These are phyloP conservation scores for Cyclocybe aegerita DNA, from an alignment of 768 basidiomycete species.

Conservation along the genomic window DNA sequence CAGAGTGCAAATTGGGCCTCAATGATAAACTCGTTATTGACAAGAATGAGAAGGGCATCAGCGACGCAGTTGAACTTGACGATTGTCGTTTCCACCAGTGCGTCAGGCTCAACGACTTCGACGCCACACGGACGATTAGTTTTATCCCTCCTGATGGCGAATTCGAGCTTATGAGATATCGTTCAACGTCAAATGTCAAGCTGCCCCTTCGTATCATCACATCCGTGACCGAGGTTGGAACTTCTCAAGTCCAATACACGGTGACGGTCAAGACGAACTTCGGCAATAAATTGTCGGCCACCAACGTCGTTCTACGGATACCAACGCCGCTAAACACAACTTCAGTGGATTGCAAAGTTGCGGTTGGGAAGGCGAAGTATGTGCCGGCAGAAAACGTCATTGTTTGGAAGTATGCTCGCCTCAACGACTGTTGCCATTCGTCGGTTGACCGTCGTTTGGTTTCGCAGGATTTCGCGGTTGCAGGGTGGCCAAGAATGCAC, in stretches of 20 bases:
- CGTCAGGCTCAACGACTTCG: constrained; percentile 92
- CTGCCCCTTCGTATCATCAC: constrained; percentile 88
- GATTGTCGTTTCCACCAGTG: constrained; percentile 99
- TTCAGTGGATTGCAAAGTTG: constrained; percentile 87
- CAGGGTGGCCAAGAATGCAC: constrained; percentile 93
- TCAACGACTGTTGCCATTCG: neutral
- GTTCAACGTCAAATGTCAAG: constrained; percentile 94
- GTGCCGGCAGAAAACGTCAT: constrained; percentile 95
- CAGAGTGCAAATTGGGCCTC: constrained; percentile 98
- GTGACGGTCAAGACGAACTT: constrained; percentile 89
- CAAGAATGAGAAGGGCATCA: constrained; percentile 65
- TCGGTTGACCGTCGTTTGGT: neutral
- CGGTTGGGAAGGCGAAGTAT: constrained; percentile 95
- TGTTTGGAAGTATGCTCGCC: constrained; percentile 87
- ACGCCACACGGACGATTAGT: constrained; percentile 89
- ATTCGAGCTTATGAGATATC: constrained; percentile 99
- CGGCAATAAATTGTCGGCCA: constrained; percentile 88
- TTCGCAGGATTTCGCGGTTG: constrained; percentile 76
- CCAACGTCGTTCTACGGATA: constrained; percentile 88
- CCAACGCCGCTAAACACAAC: constrained; percentile 97
- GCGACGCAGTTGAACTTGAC: constrained; percentile 91
- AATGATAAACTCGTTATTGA: constrained; percentile 98
- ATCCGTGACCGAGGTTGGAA: constrained; percentile 91
- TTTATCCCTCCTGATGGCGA: constrained; percentile 99
- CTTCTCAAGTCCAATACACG: constrained; percentile 87